Evolutionary conservation across 805 yeast species (phyloP), one percentile per base, ranked within the genome.

Genomic region (Saccharomycopsis sp.): DNA sequence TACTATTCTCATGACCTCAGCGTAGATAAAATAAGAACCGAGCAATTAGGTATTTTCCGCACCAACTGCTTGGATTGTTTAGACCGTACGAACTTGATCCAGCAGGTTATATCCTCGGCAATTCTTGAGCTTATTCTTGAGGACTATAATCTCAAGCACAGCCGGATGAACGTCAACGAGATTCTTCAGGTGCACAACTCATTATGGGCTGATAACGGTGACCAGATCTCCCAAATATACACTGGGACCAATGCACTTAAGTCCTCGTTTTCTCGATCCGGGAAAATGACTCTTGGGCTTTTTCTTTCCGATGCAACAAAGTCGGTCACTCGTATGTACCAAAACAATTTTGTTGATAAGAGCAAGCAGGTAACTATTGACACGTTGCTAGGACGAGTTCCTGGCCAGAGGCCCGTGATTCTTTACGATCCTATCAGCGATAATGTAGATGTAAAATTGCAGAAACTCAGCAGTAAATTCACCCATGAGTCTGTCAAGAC

Each of bases 161-260:
- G 17, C 50, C 15, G 53, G 42, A 8, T 52, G 25, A 59, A 61
- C 5, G 34, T 63, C 1, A 59, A 59, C 38, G 93, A 85, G 19
- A 73, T 89, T 24, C 78, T 84, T 68, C 72, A 76, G n/a, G 85
- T 85, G 57, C 97, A 92, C 64, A 89, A 92, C 64, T 81, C 88
- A 3, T 73, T 94, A 19, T 94, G 99, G 99, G 99, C 99, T 1
- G 97, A 94, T 70, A 94, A 94, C 70, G 99, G 99, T 58, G 99
- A 94, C 71, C 96, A 90, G 64, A 85, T 94, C 2, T 89, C 97
- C 1, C 96, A 89, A 69, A 93, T 94, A 17, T 94, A 94, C 72
- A 93, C 99, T 0, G 98, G 99, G 29, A 94, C 99, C 0, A 96
- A 96, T 61, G 99, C 99, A 0, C 77, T 94, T 62, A 94, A 94